These are phyloP conservation scores for Vickermania spadyakhi DNA, from an alignment of 208 protist genomes.

Conservation along the genomic window DNA sequence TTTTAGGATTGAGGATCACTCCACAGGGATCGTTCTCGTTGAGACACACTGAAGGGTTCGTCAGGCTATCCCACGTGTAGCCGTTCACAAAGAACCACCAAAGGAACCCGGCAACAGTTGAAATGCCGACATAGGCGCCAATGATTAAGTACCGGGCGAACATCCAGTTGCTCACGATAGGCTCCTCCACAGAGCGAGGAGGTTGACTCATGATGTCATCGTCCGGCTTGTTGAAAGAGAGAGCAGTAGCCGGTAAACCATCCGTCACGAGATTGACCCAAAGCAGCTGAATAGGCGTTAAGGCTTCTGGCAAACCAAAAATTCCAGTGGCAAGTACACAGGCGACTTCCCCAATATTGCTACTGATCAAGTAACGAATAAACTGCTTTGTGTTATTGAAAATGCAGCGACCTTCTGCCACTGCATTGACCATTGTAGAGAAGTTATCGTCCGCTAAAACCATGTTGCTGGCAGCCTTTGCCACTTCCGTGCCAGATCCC, in stretches of 20 bases:
- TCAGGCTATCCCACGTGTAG: constrained; percentile 57
- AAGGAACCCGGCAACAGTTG: constrained; percentile 72
- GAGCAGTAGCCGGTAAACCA: constrained; percentile 94
- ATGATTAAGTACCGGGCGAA: constrained; percentile 82
- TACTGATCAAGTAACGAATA: constrained; percentile 97
- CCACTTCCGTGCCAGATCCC: constrained; percentile 96
- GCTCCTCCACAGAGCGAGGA: constrained; percentile 73
- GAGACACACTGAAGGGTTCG: constrained; percentile 38
- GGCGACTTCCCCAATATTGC: constrained; percentile 95
- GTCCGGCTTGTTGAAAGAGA: constrained; percentile 90
- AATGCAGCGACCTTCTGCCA: constrained; percentile 93
- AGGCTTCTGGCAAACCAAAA: constrained; percentile 88
- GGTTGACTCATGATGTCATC: constrained; percentile 87
- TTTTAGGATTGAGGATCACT: constrained; percentile 43
- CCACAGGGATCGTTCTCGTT: constrained; percentile 38
- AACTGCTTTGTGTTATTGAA: constrained; percentile 98
- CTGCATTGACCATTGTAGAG: constrained; percentile 93
- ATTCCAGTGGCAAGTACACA: constrained; percentile 78
- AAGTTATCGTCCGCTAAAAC: constrained; percentile 96
- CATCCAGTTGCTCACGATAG: constrained; percentile 82
- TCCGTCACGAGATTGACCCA: constrained; percentile 99
- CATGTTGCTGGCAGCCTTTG: constrained; percentile 95
- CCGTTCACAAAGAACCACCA: constrained; percentile 82
- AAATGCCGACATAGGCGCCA: constrained; percentile 74
- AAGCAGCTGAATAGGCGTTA: constrained; percentile 95